Evolutionary conservation across 768 basidiomycete genomes (phyloP).

Genomic region (Rhodosporidiobolus odoratus): DNA sequence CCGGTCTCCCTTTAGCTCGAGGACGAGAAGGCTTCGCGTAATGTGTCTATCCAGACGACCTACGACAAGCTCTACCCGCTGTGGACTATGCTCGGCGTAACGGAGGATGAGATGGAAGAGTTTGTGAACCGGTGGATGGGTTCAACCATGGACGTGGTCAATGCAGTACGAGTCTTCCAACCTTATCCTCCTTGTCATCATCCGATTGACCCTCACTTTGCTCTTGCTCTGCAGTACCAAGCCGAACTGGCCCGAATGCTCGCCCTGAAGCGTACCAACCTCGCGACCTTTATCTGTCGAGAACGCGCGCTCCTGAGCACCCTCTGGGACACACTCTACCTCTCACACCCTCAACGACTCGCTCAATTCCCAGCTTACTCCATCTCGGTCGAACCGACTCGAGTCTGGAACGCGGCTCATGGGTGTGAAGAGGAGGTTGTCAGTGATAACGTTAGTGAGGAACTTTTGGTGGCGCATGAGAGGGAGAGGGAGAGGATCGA

Average conservation of each 20-base stretch:
- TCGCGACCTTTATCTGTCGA: constrained; percentile 75
- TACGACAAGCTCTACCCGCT: constrained; percentile 88
- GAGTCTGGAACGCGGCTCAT: constrained; percentile 6
- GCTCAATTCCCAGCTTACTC: constrained; percentile 69
- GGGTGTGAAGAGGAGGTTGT: constrained; percentile 21
- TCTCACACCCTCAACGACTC: constrained; percentile 60
- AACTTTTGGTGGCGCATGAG: constrained; percentile 67
- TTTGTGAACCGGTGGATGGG: constrained; percentile 78
- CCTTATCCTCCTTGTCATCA: not conserved
- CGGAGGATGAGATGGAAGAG: constrained; percentile 75
- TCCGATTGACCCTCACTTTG: not conserved
- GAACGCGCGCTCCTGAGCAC: constrained; percentile 72
- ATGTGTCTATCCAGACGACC: constrained; percentile 81
- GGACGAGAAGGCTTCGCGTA: constrained; percentile 67
- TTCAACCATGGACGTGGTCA: constrained; percentile 67
- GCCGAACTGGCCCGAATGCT: constrained; percentile 85
- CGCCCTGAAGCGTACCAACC: constrained; percentile 76
- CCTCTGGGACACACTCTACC: constrained; percentile 80
- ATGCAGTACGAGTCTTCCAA: constrained; percentile 51
- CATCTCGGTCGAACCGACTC: constrained; percentile 51
- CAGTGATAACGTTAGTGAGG: constrained; percentile 37
- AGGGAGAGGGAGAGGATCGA: constrained; percentile 80
- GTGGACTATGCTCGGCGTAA: constrained; percentile 79
- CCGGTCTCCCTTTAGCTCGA: constrained; percentile 51
- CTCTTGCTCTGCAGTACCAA: constrained; percentile 56